Evolutionary conservation across 192 early-diverging fungal species (phyloP).

Genomic region (Coemansia biformis): DNA sequence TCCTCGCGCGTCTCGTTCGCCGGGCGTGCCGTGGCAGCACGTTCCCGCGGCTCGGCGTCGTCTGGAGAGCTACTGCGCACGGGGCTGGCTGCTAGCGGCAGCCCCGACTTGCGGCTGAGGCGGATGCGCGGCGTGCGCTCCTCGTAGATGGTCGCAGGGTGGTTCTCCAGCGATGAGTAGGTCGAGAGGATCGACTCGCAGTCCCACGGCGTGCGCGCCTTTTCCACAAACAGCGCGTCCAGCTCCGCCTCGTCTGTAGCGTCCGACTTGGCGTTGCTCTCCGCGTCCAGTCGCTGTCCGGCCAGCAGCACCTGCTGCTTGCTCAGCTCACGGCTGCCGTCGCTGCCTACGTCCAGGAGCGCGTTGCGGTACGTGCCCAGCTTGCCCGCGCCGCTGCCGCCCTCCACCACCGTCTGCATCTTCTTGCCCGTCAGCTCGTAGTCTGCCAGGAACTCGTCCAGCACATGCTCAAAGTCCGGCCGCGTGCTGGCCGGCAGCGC

Average conservation of each 20-base stretch:
- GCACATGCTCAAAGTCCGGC: conserved; percentile 67
- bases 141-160: conserved; percentile 77
- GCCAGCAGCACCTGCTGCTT: conserved; percentile 28
- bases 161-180: conserved; percentile 93
- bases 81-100: conserved; percentile 61
- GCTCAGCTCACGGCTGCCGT: conserved; percentile 25
- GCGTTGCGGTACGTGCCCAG: conserved; percentile 58
- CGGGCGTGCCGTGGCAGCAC: conserved; percentile 67
- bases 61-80: no score
- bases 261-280: conserved; percentile 15
- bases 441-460: conserved; percentile 72
- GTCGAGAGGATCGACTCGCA: conserved; percentile 84
- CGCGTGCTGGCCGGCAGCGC: conserved; percentile 52
- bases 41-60: conserved; percentile 33
- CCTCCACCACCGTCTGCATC: conserved; percentile 63
- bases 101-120: conserved; percentile 66
- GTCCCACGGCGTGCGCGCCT: conserved; percentile 73
- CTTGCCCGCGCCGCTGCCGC: conserved; percentile 56
- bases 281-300: conserved; percentile 29
- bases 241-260: conserved; percentile 49
- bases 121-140: conserved; percentile 55
- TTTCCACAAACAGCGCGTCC: conserved; percentile 52
- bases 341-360: conserved; percentile 36
- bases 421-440: conserved; percentile 70
- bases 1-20: conserved; percentile 88